Percentiles rank a stretch among this genome's conserved stretches.
Evolutionary conservation across 805 yeast genomes (phyloP).

Genomic region (Teunomyces cretensis): DNA sequence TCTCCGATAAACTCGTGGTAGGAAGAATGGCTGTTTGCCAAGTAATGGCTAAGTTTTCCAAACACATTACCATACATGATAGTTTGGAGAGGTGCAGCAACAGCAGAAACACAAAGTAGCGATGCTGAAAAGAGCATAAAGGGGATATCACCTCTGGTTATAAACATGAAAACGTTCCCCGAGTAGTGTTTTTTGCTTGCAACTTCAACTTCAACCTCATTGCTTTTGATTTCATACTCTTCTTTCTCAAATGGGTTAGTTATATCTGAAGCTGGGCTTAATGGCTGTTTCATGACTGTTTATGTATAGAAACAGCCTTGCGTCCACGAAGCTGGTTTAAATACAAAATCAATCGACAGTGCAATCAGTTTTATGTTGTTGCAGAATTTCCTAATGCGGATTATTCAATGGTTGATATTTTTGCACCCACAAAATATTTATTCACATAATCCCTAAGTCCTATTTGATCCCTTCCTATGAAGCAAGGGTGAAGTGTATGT

Average conservation of each 20-base stretch:
- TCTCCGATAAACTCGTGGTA: slow-evolving; percentile 27
- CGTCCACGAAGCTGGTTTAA: not conserved
- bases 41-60: slow-evolving; percentile 25
- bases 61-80: slow-evolving; percentile 69
- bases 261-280: not conserved
- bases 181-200: not conserved
- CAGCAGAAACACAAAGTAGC: slow-evolving; percentile 51
- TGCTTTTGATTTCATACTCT: not conserved
- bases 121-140: slow-evolving; percentile 20
- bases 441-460: not conserved
- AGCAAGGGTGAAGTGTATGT: slow-evolving; percentile 4
- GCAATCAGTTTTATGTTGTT: slow-evolving; percentile 2
- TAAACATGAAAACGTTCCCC: slow-evolving; percentile 20
- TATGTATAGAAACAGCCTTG: not conserved
- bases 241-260: slow-evolving; percentile 1
- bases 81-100: slow-evolving; percentile 60
- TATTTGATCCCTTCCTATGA: not conserved
- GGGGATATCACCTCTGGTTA: slow-evolving; percentile 21
- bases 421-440: slow-evolving; percentile 4
- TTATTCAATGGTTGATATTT: slow-evolving; percentile 5
- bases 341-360: not conserved
- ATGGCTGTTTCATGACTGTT: not conserved
- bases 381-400: slow-evolving; percentile 10
- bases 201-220: not conserved
- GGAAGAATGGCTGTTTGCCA: slow-evolving; percentile 28